Evolutionary conservation across 2,329 filamentous ascomycete species (phyloP), one percentile per base, ranked within the genome.

Genomic region (Alternaria tenuissima): DNA sequence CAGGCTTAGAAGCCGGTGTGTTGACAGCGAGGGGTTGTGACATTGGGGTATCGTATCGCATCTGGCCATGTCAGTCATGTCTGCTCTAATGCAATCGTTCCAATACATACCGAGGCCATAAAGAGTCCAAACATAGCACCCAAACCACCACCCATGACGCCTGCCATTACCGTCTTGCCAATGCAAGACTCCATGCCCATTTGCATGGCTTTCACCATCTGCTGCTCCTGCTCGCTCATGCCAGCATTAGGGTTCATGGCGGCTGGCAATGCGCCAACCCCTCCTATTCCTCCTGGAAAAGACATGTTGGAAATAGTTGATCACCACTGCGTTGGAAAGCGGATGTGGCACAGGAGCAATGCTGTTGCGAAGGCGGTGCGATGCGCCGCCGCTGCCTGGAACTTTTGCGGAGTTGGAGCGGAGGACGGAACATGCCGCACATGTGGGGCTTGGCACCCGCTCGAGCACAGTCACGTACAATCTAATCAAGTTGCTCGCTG

Each of bases 21-120:
- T 76, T 80, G 11, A 71, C 62, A 24, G 73, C 67, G 38, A 76
- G 70, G 9, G 75, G 75, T 57, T 75, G 79, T 38, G 84, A 90
- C 80, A 93, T 90, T 60, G 94, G 92, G 0, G 94, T 97, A 78
- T 99, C 95, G 86, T 99, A 99, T 80, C 93, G 91, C 95, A 99
- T 99, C 93, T 96, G 64, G 52, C 9, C 11, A 30, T 55, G 18
- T 63, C 30, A 57, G 44, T 38, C 36, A 38, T 30, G 32, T 39
- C 9, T 30, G 41, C 38, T 30, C 14, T 43, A 22, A 20, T 30
- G 38, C 55, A 28, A 49, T 41, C 11, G 38, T 39, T 52, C 9
- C 18, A 4, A 62, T 32, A 84, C 90, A 65, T 88, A 96, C 93
- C 74, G 92, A 95, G 61, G 94, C 93, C 94, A 98, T 99, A 84